Evolutionary conservation across 495 filamentous ascomycete species (phyloP).

Genomic region (Mytilinidion resinicola): DNA sequence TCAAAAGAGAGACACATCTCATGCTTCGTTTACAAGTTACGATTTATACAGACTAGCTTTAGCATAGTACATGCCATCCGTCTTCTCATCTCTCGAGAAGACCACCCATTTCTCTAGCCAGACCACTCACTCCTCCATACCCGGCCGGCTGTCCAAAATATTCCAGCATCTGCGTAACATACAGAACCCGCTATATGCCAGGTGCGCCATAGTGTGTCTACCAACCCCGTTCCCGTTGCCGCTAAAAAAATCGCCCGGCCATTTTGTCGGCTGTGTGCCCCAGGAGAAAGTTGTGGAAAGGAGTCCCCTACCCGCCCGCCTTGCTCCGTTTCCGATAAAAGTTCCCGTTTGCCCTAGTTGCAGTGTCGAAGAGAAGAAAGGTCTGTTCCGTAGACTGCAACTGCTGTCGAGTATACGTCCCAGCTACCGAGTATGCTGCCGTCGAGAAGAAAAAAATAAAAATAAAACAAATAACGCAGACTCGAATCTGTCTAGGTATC

Average conservation of each 20-base stretch:
- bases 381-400: not conserved
- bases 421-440: not conserved
- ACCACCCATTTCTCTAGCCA: no score
- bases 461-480: not conserved
- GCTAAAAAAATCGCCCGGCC: no score
- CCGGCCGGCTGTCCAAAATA: no score
- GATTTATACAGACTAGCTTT: no score
- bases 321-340: no score
- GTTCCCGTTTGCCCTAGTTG: no score
- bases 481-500: not conserved
- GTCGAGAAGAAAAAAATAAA: not conserved
- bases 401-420: not conserved
- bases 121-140: no score
- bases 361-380: not conserved
- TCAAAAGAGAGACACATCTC: no score
- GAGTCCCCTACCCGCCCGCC: not conserved
- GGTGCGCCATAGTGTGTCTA: not conserved
- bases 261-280: no score
- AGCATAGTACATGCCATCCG: no score
- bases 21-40: no score
- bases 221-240: not conserved
- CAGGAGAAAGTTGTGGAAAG: not conserved
- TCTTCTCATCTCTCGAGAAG: no score
- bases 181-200: conserved; percentile 5
- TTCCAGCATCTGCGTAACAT: not conserved